Evolutionary conservation across 805 yeast species (phyloP).

Genomic region (Zygoascus ofunaensis): DNA sequence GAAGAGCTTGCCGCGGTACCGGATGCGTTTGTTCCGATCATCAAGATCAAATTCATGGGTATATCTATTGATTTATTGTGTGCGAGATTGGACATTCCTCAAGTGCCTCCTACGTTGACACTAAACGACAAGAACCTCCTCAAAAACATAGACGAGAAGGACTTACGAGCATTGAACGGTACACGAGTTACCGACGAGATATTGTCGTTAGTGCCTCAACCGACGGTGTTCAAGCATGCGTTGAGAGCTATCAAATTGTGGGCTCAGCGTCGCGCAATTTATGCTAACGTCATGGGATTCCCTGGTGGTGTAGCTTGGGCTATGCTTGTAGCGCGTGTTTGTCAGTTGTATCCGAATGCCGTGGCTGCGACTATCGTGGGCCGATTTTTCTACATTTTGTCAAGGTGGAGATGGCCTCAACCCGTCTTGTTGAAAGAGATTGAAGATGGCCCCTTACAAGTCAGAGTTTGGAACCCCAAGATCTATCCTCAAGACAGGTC

Average conservation of each 20-base stretch:
- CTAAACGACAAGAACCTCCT: constrained; percentile 78
- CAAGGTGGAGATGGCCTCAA: constrained; percentile 98
- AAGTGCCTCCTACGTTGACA: constrained; percentile 66
- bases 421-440: constrained; percentile 88
- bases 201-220: constrained; percentile 79
- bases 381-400: constrained; percentile 75
- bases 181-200: constrained; percentile 97
- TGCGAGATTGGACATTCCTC: constrained; percentile 75
- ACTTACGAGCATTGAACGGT: constrained; percentile 83
- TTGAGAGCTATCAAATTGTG: constrained; percentile 87
- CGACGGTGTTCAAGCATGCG: constrained; percentile 86
- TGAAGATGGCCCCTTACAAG: constrained; percentile 96
- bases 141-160: constrained; percentile 83
- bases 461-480: constrained; percentile 93
- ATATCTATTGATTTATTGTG: constrained; percentile 88
- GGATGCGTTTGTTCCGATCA: constrained; percentile 96
- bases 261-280: constrained; percentile 93
- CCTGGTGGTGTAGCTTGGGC: constrained; percentile 99
- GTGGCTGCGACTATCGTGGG: constrained; percentile 86
- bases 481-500: constrained; percentile 80
- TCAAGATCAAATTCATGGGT: constrained; percentile 79
- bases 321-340: constrained; percentile 94
- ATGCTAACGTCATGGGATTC: constrained; percentile 91
- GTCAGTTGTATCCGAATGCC: constrained; percentile 94
- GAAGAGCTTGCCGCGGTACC: constrained; percentile 92